Percentiles rank a stretch among this genome's conserved stretches.
Conservation (phyloP, 164 flowering plant species). For the Stephania japonica region DNA sequence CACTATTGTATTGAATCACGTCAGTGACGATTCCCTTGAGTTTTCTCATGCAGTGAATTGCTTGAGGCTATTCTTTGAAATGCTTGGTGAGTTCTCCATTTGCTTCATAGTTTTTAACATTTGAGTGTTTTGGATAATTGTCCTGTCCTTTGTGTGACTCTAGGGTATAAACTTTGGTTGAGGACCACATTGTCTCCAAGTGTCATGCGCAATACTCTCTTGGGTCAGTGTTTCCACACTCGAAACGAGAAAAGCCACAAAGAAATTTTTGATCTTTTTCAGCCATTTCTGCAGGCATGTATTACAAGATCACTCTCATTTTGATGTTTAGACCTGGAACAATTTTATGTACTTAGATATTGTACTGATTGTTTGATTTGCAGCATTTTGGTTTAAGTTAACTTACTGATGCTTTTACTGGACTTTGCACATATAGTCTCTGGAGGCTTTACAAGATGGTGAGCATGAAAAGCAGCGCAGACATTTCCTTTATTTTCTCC, state of each 20-base stretch:
- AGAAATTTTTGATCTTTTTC: conserved; percentile 94
- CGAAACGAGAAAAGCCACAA: conserved; percentile 91
- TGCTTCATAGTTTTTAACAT: background rate
- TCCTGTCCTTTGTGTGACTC: conserved; percentile 20
- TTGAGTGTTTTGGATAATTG: too few species aligned
- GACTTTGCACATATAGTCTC: conserved; percentile 50
- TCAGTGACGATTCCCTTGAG: conserved; percentile 78
- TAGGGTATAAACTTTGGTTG: conserved; percentile 94
- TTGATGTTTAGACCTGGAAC: background rate
- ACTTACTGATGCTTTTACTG: background rate
- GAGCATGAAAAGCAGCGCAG: conserved; percentile 92
- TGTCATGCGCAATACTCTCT: conserved; percentile 81
- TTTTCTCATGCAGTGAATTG: conserved; percentile 83
- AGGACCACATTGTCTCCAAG: conserved; percentile 82
- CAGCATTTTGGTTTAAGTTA: background rate
- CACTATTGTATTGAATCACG: conserved; percentile 83
- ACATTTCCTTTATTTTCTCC: conserved; percentile 81
- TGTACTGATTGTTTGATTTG: background rate
- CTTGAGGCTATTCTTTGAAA: conserved; percentile 74
- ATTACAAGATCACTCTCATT: conserved; percentile 12
- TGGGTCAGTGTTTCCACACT: conserved; percentile 96
- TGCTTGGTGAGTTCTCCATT: conserved; percentile 60
- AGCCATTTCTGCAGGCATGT: conserved; percentile 85
- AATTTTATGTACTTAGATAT: background rate
- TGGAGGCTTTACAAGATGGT: conserved; percentile 94